These are phyloP conservation scores for Monilinia vaccinii-corymbosi DNA, from an alignment of 2,329 filamentous ascomycete species.

Conservation along the genomic window DNA sequence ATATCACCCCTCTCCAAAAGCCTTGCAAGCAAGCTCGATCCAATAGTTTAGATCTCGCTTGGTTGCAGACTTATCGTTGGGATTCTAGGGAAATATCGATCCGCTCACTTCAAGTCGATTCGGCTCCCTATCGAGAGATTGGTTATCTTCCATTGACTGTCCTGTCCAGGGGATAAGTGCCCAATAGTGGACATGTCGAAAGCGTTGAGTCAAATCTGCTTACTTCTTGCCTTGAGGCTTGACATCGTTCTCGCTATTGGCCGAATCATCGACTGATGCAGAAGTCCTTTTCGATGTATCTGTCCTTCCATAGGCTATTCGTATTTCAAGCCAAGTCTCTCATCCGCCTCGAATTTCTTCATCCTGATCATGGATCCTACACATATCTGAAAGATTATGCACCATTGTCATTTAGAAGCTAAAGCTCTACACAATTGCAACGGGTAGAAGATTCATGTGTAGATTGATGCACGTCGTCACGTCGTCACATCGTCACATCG, in stretches of 20 bases:
- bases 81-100: slow-evolving; percentile 37
- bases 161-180: slow-evolving; percentile 54
- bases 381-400: neutral
- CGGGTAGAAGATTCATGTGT: slow-evolving; percentile 25
- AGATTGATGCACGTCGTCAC: slow-evolving; percentile 31
- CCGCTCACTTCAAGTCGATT: neutral
- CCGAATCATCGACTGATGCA: neutral
- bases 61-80: slow-evolving; percentile 48
- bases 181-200: slow-evolving; percentile 59
- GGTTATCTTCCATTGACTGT: slow-evolving; percentile 60
- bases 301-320: neutral
- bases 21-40: slow-evolving; percentile 56
- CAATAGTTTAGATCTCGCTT: slow-evolving; percentile 54
- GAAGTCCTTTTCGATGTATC: neutral
- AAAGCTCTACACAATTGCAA: neutral
- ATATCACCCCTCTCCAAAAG: slow-evolving; percentile 52
- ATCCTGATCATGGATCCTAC: neutral
- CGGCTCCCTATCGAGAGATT: slow-evolving; percentile 8
- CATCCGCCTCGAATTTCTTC: neutral
- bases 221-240: slow-evolving; percentile 35
- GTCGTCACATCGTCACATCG: neutral
- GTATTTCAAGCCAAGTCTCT: neutral
- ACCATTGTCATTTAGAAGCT: neutral
- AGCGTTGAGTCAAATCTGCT: slow-evolving; percentile 52
- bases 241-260: neutral